Conservation (phyloP, 805 yeast genomes). For the Nakazawaea ernobii region DNA sequence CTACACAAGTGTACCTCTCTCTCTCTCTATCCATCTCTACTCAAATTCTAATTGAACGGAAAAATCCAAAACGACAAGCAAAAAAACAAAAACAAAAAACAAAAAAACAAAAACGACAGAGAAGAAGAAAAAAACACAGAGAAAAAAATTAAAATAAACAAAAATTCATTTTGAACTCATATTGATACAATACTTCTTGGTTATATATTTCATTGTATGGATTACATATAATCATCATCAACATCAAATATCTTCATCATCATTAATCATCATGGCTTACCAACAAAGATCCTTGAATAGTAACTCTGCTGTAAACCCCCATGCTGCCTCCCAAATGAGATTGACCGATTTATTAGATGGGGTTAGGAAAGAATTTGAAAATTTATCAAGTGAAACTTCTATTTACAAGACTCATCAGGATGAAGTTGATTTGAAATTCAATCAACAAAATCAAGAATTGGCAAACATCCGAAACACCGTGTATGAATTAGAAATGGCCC, state of each 20-base stretch:
- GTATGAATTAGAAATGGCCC: constrained; percentile 89
- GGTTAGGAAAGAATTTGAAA: constrained; percentile 85
- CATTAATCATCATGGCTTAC: constrained; percentile 6
- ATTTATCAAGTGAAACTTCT: constrained; percentile 79
- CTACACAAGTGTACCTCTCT: no score
- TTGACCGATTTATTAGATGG: constrained; percentile 85
- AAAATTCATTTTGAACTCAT: no score
- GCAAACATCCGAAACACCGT: constrained; percentile 92
- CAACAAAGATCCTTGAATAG: constrained; percentile 11
- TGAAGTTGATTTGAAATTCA: constrained; percentile 83
- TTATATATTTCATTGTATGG: no score
- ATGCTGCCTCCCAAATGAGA: constrained; percentile 20
- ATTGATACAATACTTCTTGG: no score
- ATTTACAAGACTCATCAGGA: constrained; percentile 85
- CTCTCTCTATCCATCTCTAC: no score
- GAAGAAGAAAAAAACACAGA: no score
- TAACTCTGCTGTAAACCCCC: constrained; percentile 4
- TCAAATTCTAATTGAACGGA: no score
- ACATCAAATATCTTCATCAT: neutral
- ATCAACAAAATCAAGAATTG: constrained; percentile 89
- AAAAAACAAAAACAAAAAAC: no score
- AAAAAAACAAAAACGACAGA: no score
- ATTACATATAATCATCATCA: no score
- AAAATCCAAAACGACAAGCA: no score
- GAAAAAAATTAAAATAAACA: no score